Base-by-base conservation (phyloP, 1,284 basidiomycete genomes). In the Ustilago tritici region DNA sequence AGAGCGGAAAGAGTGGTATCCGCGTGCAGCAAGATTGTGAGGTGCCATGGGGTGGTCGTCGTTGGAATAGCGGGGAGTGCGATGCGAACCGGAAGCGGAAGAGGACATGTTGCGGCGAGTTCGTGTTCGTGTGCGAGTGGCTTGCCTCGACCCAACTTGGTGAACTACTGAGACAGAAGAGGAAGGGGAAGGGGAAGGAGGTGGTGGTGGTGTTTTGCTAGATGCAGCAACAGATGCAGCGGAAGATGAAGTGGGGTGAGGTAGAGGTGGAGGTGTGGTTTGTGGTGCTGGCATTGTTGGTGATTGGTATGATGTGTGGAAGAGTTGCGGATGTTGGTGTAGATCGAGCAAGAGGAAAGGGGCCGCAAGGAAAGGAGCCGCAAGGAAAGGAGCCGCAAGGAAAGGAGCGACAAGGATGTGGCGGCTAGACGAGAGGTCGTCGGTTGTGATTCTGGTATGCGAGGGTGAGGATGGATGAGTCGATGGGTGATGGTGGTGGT, bases 1-100 rank as follows among this genome's bases (percentile, higher is more conserved):
- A 53, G 84, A 86, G 61, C 63, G 69, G 55, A 86, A 86, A 4
- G 80, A 78, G 64, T 86, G 84, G 58, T 85, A 86, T 19, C 84
- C 84, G 8, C 69, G 68, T 43, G 70, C 75, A 0, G 69, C 77
- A 28, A 86, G 79, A 54, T 84, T 85, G 63, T 80, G 81, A 10
- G 79, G 65, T 3, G 78, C 77, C 46, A 86, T 68, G 23, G 84
- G 83, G 36, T 86, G 84, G 50, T 84, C 80, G 19, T 85, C 82
- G 36, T 76, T 74, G 36, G 68, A 71, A 61, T 80, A 79, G 31
- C 76, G 68, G 5, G 80, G 75, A 14, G 68, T 75, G 49, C 65
- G 73, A 23, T 65, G 65, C 15, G 66, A 65, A 0, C 55, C 58
- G 11, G 70, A 64, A 17, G 68, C 41, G n/a, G 67, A 74, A 23